A percentile compares a stretch with the other conserved stretches of the same genome.
phyloP scores from a whole-genome alignment of 202 grass and related monocot genomes.

The Cymbopogon flexuosus region DNA sequence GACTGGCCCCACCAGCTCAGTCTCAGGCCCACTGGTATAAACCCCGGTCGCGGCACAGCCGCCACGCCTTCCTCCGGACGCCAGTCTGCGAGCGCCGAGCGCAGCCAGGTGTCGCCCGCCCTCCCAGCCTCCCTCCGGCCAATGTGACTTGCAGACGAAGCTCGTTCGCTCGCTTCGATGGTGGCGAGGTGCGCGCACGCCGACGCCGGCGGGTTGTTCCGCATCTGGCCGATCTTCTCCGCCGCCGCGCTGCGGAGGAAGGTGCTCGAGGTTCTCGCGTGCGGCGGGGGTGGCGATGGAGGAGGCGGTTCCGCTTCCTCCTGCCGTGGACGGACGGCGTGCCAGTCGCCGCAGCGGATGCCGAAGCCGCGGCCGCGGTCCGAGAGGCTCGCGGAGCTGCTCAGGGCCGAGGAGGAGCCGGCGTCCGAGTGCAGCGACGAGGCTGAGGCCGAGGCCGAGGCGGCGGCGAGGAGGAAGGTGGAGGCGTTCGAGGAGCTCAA shows the following conservation, averaged over 20 bases:
- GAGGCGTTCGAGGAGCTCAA: slow-evolving; percentile 52
- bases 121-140: neutral
- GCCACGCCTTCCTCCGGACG: slow-evolving; percentile 45
- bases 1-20: neutral
- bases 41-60: neutral
- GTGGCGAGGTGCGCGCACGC: slow-evolving; percentile 33
- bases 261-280: slow-evolving; percentile 54
- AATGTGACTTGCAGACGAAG: slow-evolving; percentile 44
- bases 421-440: slow-evolving; percentile 54
- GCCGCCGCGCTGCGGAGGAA: slow-evolving; percentile 47
- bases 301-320: neutral
- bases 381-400: slow-evolving; percentile 58
- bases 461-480: slow-evolving; percentile 23
- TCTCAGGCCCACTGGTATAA: slow-evolving; percentile 4
- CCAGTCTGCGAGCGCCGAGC: slow-evolving; percentile 8
- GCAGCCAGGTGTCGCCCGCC: slow-evolving; percentile 21
- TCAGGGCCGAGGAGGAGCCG: slow-evolving; percentile 61
- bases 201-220: slow-evolving; percentile 37
- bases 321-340: slow-evolving; percentile 31
- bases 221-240: slow-evolving; percentile 53
- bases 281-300: slow-evolving; percentile 31
- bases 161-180: slow-evolving; percentile 13
- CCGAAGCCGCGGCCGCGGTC: slow-evolving; percentile 34
- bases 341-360: slow-evolving; percentile 34
- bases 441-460: neutral